Evolutionary conservation across 2,329 filamentous ascomycete genomes (phyloP), one percentile per base, ranked within the genome.

Genomic region (Penicillium sp.): DNA sequence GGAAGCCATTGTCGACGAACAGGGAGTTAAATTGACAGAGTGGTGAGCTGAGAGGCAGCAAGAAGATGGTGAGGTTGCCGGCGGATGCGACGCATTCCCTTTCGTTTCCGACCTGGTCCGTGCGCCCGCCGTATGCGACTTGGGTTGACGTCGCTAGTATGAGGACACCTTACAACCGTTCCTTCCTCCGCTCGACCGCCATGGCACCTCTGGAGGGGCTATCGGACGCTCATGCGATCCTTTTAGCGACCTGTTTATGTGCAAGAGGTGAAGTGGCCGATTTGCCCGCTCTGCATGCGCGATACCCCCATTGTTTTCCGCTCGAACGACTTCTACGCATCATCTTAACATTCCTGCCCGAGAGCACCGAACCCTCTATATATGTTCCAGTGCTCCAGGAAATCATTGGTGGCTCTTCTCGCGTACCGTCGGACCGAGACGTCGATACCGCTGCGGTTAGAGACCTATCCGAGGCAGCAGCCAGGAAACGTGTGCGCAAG

Each of bases 301-400:
- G 73, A 45, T 77, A 78, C 47, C 74, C 74, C 44, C 74, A 68
- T 53, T 69, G 76, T 52, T 74, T 85, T 45, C 70, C 76, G 28
- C 68, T 79, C 6, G 79, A 81, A 54, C 74, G 83, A 15, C 67
- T 83, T 48, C 74, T 86, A 54, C 80, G 81, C 54, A 81, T 87
- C 46, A 69, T 86, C 48, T 72, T 86, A 56, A 83, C 81, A 51
- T 85, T 80, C 61, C 74, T 86, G n/a, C 83, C 84, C 18, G 82
- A 85, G 64, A 80, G 76, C 57, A 66, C 74, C 28, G 78, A 81
- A 21, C 81, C 83, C 3, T 68, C 71, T 5, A 66, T 70, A 28
- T 83, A 85, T 58, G 68, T 70, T 21, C 63, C 70, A 26, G 79
- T 79, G 52, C 69, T 82, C 23, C 68, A 77, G 56, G 74, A 78